Evolutionary conservation across 2,329 filamentous ascomycete genomes (phyloP).

Genomic region (Arthrobotrys sinensis): DNA sequence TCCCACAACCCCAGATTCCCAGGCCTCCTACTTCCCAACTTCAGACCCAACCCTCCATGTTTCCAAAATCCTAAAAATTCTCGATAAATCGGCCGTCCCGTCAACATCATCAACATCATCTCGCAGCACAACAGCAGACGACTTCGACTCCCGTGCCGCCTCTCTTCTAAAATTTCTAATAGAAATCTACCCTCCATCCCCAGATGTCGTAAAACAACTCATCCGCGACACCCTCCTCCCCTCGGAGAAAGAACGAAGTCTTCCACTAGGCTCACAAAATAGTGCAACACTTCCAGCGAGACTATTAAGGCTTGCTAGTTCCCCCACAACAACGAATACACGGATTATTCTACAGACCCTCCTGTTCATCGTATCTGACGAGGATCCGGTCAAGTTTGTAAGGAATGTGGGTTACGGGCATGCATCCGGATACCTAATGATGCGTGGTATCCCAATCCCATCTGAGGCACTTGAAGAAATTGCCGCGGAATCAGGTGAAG

Average conservation of each 20-base stretch:
- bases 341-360: constrained; percentile 82
- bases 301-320: constrained; percentile 83
- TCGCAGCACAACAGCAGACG: constrained; percentile 65
- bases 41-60: constrained; percentile 69
- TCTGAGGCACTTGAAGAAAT: constrained; percentile 71
- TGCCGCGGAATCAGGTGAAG: constrained; percentile 62
- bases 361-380: constrained; percentile 88
- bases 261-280: constrained; percentile 78
- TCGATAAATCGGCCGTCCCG: constrained; percentile 33
- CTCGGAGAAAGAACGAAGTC: constrained; percentile 78
- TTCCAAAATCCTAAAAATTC: constrained; percentile 67
- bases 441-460: constrained; percentile 84
- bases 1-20: constrained; percentile 71
- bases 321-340: constrained; percentile 79
- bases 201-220: constrained; percentile 74
- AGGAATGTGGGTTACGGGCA: constrained; percentile 95
- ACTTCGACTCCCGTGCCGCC: constrained; percentile 80
- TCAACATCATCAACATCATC: neutral
- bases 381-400: constrained; percentile 84
- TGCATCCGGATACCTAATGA: constrained; percentile 89
- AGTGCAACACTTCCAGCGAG: constrained; percentile 81
- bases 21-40: constrained; percentile 74
- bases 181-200: constrained; percentile 79
- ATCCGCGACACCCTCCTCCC: constrained; percentile 82
- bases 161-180: constrained; percentile 83